Base-by-base conservation (phyloP, 768 basidiomycete species). In the Agrocybe pediades region DNA sequence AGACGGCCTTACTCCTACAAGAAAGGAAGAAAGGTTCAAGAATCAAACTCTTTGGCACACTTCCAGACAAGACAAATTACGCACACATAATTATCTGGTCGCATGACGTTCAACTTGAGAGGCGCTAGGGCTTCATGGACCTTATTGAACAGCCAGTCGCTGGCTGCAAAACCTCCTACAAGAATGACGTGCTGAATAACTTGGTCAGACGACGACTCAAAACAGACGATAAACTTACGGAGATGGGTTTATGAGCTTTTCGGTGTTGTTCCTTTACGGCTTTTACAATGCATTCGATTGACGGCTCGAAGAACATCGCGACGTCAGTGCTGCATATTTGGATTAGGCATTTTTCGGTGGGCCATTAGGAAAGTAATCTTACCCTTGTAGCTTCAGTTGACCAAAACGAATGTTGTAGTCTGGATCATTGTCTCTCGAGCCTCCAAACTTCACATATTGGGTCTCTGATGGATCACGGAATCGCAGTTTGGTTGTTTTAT, bases 361-460 rank as follows among this genome's bases (percentile, higher is more conserved):
- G 19, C 26, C 26, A 45, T 40, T 11, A 45, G 62, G 15, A 46
- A n/a, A n/a, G n/a, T n/a, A n/a, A n/a, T n/a, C n/a, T 36, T 39
- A 70, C 72, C 74, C 72, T 4, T 52, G 29, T 25, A 83, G 53
- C 51, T 78, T 81, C 48, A 83, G 68, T 50, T 77, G 75, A 5
- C 82, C 81, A 30, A 71, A 73, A 24, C 68, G 70, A 55, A 83
- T 83, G 19, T 71, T 69, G 42, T 69, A 71, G 5, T 46, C 53
- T 0, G 55, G 40, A 55, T 81, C 78, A 36, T 71, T 74, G 56
- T 80, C 80, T 23, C 64, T 64, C 15, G 69, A 67, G 2, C 69
- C 69, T 16, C 80, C 82, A 52, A 83, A 81, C 48, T 71, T 73
- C 51, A 83, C 73, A 59, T 72, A 81, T 25, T 76, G 72, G 1